Conservation (phyloP, 2,329 filamentous ascomycete genomes). For the Emericellopsis atlantica region DNA sequence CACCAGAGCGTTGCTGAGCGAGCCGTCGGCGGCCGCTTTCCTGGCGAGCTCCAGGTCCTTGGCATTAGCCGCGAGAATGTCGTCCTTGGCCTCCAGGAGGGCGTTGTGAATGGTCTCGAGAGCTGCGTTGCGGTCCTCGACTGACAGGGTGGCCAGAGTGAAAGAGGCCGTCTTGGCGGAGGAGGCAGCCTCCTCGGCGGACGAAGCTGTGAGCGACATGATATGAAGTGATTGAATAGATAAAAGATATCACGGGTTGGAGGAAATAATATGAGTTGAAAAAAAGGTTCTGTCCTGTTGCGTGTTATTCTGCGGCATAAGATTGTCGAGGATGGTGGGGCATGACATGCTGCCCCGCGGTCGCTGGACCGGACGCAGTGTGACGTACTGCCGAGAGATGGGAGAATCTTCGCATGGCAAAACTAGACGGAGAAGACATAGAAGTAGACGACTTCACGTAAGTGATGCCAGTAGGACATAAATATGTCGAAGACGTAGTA, state of each 20-base stretch:
- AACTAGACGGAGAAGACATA: no score
- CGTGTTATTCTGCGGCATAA: neutral
- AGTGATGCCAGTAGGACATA: no score
- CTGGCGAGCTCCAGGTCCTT: constrained; percentile 66
- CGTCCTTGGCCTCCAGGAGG: constrained; percentile 54
- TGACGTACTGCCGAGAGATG: neutral
- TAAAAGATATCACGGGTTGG: neutral
- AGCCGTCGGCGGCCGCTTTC: constrained; percentile 60
- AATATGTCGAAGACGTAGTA: no score
- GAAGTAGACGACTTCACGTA: no score
- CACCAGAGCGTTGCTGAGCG: constrained; percentile 69
- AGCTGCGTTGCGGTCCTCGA: constrained; percentile 68
- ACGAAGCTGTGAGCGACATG: constrained; percentile 87
- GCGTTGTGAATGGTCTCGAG: constrained; percentile 71
- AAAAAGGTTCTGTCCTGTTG: neutral
- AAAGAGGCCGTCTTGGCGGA: constrained; percentile 74
- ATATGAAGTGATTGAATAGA: neutral
- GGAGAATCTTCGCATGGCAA: no score
- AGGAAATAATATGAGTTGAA: neutral
- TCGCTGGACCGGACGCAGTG: neutral
- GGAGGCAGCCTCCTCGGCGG: constrained; percentile 63
- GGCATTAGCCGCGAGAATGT: constrained; percentile 78
- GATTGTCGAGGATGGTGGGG: neutral
- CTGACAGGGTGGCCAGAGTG: constrained; percentile 67
- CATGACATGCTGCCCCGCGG: neutral